These are phyloP conservation scores for Chaetomium fimeti DNA, from an alignment of 495 filamentous ascomycete genomes.

Conservation along the genomic window DNA sequence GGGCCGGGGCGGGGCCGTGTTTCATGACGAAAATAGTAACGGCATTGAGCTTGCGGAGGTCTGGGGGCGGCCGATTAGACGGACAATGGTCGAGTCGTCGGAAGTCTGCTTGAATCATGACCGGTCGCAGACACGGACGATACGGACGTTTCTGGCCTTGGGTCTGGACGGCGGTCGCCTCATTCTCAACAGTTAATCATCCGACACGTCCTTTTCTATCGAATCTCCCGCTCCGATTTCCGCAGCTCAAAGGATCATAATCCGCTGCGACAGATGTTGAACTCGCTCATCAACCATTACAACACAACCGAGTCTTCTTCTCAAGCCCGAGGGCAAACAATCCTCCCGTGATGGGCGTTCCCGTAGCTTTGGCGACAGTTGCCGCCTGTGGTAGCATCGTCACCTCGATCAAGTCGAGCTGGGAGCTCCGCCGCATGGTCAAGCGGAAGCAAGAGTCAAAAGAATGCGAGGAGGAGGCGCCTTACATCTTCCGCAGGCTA, in stretches of 20 bases:
- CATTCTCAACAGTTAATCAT: not conserved
- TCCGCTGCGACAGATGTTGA: not conserved
- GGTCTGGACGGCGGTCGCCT: not conserved
- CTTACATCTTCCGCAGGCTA: slow-evolving; percentile 28
- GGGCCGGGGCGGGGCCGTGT: slow-evolving; percentile 8
- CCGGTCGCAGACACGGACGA: not conserved
- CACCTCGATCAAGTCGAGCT: slow-evolving; percentile 32
- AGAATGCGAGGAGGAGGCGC: slow-evolving; percentile 28
- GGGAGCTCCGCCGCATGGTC: slow-evolving; percentile 31
- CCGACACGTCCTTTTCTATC: slow-evolving; percentile 4
- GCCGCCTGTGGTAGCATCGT: slow-evolving; percentile 30
- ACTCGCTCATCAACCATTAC: not conserved
- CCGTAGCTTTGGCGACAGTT: slow-evolving; percentile 26
- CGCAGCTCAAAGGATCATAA: not conserved
- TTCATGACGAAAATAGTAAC: not conserved
- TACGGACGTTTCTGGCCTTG: not conserved
- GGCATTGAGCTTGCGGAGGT: not conserved
- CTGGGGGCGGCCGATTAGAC: not conserved
- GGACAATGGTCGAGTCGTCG: not conserved
- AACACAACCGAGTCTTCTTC: not conserved
- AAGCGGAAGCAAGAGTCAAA: slow-evolving; percentile 26
- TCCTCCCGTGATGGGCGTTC: slow-evolving; percentile 23
- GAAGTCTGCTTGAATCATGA: not conserved
- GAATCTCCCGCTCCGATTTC: not conserved
- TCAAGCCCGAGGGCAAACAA: not conserved